Percentiles rank a stretch among this genome's conserved stretches.
phyloP scores from a whole-genome alignment of 1,284 basidiomycete species.

The Paramarasmius palmivorus region DNA sequence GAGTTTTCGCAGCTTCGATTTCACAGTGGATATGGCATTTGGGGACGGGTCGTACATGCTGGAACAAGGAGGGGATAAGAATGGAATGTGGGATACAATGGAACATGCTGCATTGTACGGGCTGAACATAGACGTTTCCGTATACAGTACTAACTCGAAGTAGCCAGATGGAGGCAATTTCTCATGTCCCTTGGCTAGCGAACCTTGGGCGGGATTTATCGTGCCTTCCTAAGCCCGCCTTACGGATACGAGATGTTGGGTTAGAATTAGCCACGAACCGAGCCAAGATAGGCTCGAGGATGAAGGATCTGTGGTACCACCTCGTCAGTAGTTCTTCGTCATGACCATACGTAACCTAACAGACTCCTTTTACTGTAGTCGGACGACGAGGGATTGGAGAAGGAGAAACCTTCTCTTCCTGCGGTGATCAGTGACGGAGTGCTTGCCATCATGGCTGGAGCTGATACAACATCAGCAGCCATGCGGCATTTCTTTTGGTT shows the following conservation, averaged over 20 bases:
- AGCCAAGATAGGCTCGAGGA: conserved; percentile 32
- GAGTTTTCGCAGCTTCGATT: conserved; percentile 57
- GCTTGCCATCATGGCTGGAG: conserved; percentile 55
- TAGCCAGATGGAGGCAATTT: conserved; percentile 10
- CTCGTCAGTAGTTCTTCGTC: conserved; percentile 26
- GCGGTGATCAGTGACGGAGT: conserved; percentile 45
- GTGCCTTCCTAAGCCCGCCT: conserved; percentile 9
- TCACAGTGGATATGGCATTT: conserved; percentile 65
- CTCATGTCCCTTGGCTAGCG: conserved; percentile 13
- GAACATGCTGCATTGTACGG: conserved; percentile 39
- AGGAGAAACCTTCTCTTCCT: conserved; percentile 31
- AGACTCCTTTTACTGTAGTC: conserved; percentile 30
- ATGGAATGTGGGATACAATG: conserved; percentile 35
- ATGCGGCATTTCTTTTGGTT: conserved; percentile 46
- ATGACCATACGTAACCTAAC: not conserved
- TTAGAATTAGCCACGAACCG: conserved; percentile 35
- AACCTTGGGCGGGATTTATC: conserved; percentile 7
- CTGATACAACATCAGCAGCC: conserved; percentile 54
- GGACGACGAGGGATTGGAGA: conserved; percentile 46
- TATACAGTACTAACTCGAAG: not conserved
- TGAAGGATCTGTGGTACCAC: conserved; percentile 51
- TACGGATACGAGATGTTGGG: conserved; percentile 29
- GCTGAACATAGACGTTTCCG: conserved; percentile 4
- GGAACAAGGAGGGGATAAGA: conserved; percentile 36
- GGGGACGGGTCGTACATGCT: conserved; percentile 43